Evolutionary conservation across 805 yeast genomes (phyloP).

Genomic region (Phaffomyces antillensis): DNA sequence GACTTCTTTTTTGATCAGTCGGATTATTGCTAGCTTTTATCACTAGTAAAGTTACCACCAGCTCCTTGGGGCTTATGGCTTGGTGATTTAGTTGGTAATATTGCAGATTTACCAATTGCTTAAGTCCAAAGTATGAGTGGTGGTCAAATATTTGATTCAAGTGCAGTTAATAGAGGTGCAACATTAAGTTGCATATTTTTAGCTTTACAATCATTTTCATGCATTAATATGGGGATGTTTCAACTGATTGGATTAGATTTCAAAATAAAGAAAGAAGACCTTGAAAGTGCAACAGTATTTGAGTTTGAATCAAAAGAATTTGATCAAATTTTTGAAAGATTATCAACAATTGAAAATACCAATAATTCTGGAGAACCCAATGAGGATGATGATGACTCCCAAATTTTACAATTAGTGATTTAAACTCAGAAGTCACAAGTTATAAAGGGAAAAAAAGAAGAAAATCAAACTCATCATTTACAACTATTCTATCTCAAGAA

Average conservation of each 20-base stretch:
- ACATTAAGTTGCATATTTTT: slow-evolving; percentile 42
- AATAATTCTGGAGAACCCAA: not conserved
- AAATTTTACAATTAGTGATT: too few relatives aligned
- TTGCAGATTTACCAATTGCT: slow-evolving; percentile 47
- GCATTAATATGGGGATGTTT: slow-evolving; percentile 74
- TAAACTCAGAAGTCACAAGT: not conserved
- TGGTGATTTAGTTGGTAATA: slow-evolving; percentile 44
- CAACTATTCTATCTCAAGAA: not conserved
- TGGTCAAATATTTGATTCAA: slow-evolving; percentile 31
- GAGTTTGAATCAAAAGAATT: too few relatives aligned
- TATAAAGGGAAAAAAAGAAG: slow-evolving; percentile 1
- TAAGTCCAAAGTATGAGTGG: slow-evolving; percentile 40
- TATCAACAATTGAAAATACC: not conserved
- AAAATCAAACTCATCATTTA: slow-evolving; percentile 1
- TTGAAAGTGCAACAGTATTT: too few relatives aligned
- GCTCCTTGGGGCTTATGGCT: slow-evolving; percentile 43
- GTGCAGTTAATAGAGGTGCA: slow-evolving; percentile 40
- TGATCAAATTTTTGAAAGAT: too few relatives aligned
- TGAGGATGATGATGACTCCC: not conserved
- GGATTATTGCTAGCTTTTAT: slow-evolving; percentile 33
- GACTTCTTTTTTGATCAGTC: slow-evolving; percentile 23
- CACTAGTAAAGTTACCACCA: slow-evolving; percentile 31
- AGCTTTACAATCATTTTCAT: slow-evolving; percentile 49
- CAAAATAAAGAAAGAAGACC: slow-evolving; percentile 18
- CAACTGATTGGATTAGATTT: slow-evolving; percentile 67